Base-by-base conservation (phyloP, 2,329 filamentous ascomycete species). In the Verticillium tricorpus region DNA sequence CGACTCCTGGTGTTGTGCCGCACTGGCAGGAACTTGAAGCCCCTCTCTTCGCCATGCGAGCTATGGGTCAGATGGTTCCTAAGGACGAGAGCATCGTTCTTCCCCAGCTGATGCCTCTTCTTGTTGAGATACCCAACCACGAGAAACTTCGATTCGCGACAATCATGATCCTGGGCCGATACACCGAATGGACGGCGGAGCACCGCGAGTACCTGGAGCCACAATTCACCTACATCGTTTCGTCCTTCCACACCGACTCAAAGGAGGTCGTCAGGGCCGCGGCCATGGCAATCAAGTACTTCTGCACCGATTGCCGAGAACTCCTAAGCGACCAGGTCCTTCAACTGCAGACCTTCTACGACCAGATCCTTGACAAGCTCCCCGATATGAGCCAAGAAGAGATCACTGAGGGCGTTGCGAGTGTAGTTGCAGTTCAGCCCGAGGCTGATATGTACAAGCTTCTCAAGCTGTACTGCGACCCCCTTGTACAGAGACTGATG, bases 81-180 rank as follows among this genome's bases (percentile, higher is more conserved):
- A 88, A 88, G 62, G 90, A 96, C 57, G 95, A 99, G 75, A 89
- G 83, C 67, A 88, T 92, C 45, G 91, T 99, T 69, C 82, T 99
- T 50, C 91, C 93, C 3, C 91, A 94, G 71, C 87, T 99, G 17
- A 97, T 99, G 78, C 93, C 93, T 19, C 82, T 99, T 61, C 87
- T 99, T 65, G 92, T 97, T 12, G 91, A 96, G 72, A 96, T 99
- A 64, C 95, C 95, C 0, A 89, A 91, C 70, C 95, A 99, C 70
- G 92, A 98, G 76, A 99, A 98, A 79, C 85, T 99, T n/a, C 92
- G 93, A 8, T 99, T 99, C 76, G 94, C 96, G 65, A 94, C 94
- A 6, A 97, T 98, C 70, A 97, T 99, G 93, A 93, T 96, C 3
- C 85, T 99, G 25, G 95, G 93, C 40, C 86, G 95, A 65, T 99